Conservation (phyloP, 208 protist species). For the Histomonas meleagridis region DNA sequence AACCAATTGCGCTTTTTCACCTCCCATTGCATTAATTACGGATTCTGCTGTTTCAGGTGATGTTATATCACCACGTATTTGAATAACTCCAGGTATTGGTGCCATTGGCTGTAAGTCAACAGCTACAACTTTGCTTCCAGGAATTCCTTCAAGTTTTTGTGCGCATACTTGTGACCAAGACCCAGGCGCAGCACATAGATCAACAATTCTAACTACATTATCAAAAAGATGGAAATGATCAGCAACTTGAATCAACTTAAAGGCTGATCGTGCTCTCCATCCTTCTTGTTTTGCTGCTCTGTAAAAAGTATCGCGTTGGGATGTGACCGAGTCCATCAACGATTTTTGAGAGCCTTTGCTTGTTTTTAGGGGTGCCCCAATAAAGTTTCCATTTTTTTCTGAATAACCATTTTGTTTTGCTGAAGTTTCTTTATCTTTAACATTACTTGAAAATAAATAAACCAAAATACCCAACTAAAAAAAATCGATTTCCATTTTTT, state of each 20-base stretch:
- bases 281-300: conserved; percentile 95
- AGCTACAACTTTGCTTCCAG: conserved; percentile 54
- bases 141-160: conserved; percentile 44
- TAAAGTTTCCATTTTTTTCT: too few relatives aligned
- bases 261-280: conserved; percentile 88
- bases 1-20: conserved; percentile 77
- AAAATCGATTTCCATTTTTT: too few relatives aligned
- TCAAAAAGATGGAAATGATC: conserved; percentile 86
- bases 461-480: too few relatives aligned
- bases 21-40: conserved; percentile 76
- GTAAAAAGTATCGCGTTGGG: conserved; percentile 88
- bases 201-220: conserved; percentile 74
- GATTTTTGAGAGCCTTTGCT: too few relatives aligned
- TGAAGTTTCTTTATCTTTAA: too few relatives aligned
- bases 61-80: conserved; percentile 68
- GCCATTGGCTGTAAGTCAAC: conserved; percentile 83
- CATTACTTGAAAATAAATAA: too few relatives aligned
- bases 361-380: too few relatives aligned
- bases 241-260: conserved; percentile 97
- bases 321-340: background rate
- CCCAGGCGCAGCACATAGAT: conserved; percentile 72
- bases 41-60: conserved; percentile 64
- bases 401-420: too few relatives aligned
- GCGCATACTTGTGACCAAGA: conserved; percentile 66
- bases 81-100: conserved; percentile 76